Evolutionary conservation across 2,329 filamentous ascomycete species (phyloP).

Genomic region (Aspergillus novoparasiticus): DNA sequence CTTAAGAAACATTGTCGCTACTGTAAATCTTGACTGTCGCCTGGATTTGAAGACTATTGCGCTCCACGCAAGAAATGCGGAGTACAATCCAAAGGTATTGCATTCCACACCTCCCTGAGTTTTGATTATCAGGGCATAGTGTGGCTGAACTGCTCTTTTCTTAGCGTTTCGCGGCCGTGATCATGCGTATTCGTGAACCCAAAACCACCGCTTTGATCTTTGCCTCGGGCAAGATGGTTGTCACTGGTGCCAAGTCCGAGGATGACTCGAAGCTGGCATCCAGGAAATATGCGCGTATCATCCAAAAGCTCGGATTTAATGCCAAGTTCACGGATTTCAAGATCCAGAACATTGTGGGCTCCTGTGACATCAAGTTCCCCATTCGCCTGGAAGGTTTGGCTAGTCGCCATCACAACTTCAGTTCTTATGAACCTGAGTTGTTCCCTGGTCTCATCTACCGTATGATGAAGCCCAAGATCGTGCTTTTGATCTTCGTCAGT

Average conservation of each 20-base stretch:
- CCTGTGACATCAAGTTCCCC: slow-evolving; percentile 99
- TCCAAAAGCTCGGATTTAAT: slow-evolving; percentile 99
- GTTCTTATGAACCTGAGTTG: slow-evolving; percentile 95
- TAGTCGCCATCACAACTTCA: slow-evolving; percentile 98
- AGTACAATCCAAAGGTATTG: slow-evolving; percentile 96
- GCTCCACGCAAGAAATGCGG: slow-evolving; percentile 94
- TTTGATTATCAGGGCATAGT: slow-evolving; percentile 39
- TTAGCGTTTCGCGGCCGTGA: slow-evolving; percentile 97
- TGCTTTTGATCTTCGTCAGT: slow-evolving; percentile 94
- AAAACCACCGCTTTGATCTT: slow-evolving; percentile 99
- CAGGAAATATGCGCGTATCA: slow-evolving; percentile 97
- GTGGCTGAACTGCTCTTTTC: slow-evolving; percentile 48
- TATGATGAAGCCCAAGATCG: slow-evolving; percentile 99
- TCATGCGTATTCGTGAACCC: slow-evolving; percentile 99
- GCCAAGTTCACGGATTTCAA: slow-evolving; percentile 99
- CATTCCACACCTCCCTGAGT: slow-evolving; percentile 37
- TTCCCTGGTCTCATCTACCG: slow-evolving; percentile 99
- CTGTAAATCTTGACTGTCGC: slow-evolving; percentile 96
- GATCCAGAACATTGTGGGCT: slow-evolving; percentile 99
- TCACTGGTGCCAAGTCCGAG: slow-evolving; percentile 96
- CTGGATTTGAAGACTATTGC: slow-evolving; percentile 99
- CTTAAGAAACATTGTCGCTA: slow-evolving; percentile 95
- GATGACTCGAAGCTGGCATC: slow-evolving; percentile 97
- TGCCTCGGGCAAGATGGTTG: slow-evolving; percentile 98
- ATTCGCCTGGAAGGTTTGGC: slow-evolving; percentile 95